phyloP scores from a whole-genome alignment of 2,329 filamentous ascomycete species.

The Sclerotiophoma versabilis region DNA sequence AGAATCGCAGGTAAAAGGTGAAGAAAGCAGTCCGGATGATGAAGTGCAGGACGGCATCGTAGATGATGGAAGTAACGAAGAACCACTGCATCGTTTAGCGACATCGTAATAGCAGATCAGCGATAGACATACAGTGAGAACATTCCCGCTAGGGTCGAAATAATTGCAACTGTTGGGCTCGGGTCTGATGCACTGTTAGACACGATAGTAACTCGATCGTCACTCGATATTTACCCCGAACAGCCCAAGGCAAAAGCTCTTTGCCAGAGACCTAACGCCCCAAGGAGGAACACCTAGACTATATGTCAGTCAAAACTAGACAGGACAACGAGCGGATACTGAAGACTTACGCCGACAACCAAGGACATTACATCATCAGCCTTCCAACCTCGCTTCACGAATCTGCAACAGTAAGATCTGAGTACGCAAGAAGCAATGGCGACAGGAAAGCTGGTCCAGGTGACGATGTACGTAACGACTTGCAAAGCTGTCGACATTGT shows the following conservation, averaged over 20 bases:
- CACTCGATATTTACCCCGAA: background rate
- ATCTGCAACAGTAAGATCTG: conserved; percentile 6
- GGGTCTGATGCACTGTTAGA: background rate
- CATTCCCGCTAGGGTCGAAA: background rate
- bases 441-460: conserved; percentile 2
- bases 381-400: conserved; percentile 5
- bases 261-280: conserved; percentile 5
- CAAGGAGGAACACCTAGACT: background rate
- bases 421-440: conserved; percentile 7
- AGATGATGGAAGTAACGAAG: conserved; percentile 1
- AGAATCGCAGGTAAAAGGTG: conserved; percentile 8
- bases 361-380: conserved; percentile 15
- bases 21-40: conserved; percentile 9
- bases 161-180: conserved; percentile 3
- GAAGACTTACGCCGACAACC: background rate
- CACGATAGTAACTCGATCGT: background rate
- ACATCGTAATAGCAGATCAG: background rate
- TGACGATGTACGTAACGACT: conserved; percentile 2
- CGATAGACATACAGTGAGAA: background rate
- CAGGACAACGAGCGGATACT: background rate
- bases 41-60: conserved; percentile 9
- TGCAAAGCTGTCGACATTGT: conserved; percentile 9
- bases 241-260: background rate
- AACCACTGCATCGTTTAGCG: conserved; percentile 3
- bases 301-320: background rate